Evolutionary conservation across 352 stramenopile species (phyloP).

Genomic region (Globisporangium ultimum): DNA sequence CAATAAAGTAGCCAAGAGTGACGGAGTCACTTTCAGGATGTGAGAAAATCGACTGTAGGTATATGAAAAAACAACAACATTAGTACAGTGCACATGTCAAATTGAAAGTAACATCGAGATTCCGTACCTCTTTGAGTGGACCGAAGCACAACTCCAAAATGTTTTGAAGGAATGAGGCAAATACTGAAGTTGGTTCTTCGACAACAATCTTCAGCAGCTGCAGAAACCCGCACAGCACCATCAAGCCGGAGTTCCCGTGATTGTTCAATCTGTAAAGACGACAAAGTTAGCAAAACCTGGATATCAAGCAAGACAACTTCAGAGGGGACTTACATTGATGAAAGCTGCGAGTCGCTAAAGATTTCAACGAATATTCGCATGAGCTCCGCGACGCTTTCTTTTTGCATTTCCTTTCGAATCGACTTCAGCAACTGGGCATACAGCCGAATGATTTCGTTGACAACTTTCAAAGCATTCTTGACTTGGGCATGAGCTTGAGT

Average conservation of each 20-base stretch:
- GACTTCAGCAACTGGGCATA: constrained; percentile 79
- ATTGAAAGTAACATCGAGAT: no score
- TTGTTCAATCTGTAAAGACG: constrained; percentile 41
- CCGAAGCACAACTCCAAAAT: constrained; percentile 79
- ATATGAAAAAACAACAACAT: not conserved
- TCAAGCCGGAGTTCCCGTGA: constrained; percentile 56
- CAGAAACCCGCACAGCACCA: constrained; percentile 76
- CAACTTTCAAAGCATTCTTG: constrained; percentile 63
- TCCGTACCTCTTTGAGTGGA: constrained; percentile 65
- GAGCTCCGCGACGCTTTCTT: constrained; percentile 61
- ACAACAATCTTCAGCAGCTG: constrained; percentile 77
- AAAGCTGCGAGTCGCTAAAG: constrained; percentile 74
- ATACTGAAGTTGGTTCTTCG: constrained; percentile 68
- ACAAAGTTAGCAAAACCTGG: not conserved
- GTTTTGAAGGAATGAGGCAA: constrained; percentile 68
- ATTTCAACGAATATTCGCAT: constrained; percentile 80
- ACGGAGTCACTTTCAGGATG: constrained; percentile 68
- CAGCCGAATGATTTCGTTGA: constrained; percentile 77
- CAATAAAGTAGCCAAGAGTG: constrained; percentile 67
- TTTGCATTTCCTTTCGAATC: constrained; percentile 81
- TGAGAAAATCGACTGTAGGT: constrained; percentile 57
- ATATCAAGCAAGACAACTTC: no score
- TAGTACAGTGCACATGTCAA: no score
- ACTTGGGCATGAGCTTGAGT: constrained; percentile 37
- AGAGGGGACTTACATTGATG: constrained; percentile 42